Conservation (phyloP, 306 rosid genomes). For the Medicago arabica region DNA sequence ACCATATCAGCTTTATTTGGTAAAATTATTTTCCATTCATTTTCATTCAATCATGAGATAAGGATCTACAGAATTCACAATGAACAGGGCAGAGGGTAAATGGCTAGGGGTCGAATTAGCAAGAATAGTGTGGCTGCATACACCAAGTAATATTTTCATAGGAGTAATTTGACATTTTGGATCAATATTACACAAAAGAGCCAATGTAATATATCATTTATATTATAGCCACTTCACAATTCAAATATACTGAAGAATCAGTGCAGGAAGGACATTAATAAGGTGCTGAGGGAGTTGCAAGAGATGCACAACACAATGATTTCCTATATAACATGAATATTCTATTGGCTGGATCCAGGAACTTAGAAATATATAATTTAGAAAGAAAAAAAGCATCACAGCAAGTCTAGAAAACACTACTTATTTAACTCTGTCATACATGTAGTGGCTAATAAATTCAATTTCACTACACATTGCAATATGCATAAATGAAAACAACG, state of each 20-base stretch:
- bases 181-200: constrained; percentile 16
- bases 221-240: constrained; percentile 28
- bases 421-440: neutral
- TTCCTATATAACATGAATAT: constrained; percentile 21
- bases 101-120: too few species aligned
- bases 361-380: constrained; percentile 19
- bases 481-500: constrained; percentile 24
- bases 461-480: constrained; percentile 27
- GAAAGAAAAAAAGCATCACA: neutral
- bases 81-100: neutral
- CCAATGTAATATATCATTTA: constrained; percentile 24
- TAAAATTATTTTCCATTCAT: constrained; percentile 25
- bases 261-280: constrained; percentile 19
- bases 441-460: constrained; percentile 26
- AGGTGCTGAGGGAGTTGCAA: constrained; percentile 30
- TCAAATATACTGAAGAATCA: constrained; percentile 25
- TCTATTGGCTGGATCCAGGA: constrained; percentile 19
- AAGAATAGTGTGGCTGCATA: constrained; percentile 9
- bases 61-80: neutral
- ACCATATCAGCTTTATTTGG: constrained; percentile 9
- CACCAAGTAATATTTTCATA: constrained; percentile 8
- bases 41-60: constrained; percentile 18
- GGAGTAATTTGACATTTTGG: constrained; percentile 31
- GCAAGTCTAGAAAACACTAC: constrained; percentile 27
- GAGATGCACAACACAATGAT: constrained; percentile 15